A percentile compares a stretch with the other conserved stretches of the same genome.
Evolutionary conservation across 2,329 filamentous ascomycete genomes (phyloP).

Genomic region (Colletotrichum sp.): DNA sequence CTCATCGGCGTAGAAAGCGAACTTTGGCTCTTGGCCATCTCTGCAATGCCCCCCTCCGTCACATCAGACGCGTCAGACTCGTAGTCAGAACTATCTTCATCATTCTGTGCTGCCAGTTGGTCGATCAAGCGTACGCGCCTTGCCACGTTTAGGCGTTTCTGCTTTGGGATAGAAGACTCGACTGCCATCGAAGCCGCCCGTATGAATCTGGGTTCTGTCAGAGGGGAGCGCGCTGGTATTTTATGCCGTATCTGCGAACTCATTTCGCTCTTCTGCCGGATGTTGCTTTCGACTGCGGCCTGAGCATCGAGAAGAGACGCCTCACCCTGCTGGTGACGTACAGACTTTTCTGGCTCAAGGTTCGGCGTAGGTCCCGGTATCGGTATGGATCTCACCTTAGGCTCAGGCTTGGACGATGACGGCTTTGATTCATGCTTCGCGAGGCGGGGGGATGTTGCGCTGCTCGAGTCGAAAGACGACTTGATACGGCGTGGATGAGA

Average conservation of each 20-base stretch:
- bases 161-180: background rate
- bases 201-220: background rate
- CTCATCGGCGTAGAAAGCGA: background rate
- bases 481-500: background rate
- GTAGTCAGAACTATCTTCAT: slow-evolving; percentile 4
- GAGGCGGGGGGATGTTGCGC: background rate
- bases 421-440: background rate
- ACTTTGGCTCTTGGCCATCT: background rate
- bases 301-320: background rate
- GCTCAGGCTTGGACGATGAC: background rate
- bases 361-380: background rate
- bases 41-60: background rate
- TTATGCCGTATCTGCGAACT: background rate
- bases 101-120: slow-evolving; percentile 19
- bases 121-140: slow-evolving; percentile 20
- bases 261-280: background rate
- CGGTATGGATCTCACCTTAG: background rate
- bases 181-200: background rate
- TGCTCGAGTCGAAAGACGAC: background rate
- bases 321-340: background rate
- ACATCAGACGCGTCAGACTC: slow-evolving; percentile 7
- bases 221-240: background rate
- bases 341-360: background rate
- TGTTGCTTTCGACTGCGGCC: background rate
- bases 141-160: background rate